phyloP scores from a whole-genome alignment of 441 rosid species.

The Brassica hybrid region DNA sequence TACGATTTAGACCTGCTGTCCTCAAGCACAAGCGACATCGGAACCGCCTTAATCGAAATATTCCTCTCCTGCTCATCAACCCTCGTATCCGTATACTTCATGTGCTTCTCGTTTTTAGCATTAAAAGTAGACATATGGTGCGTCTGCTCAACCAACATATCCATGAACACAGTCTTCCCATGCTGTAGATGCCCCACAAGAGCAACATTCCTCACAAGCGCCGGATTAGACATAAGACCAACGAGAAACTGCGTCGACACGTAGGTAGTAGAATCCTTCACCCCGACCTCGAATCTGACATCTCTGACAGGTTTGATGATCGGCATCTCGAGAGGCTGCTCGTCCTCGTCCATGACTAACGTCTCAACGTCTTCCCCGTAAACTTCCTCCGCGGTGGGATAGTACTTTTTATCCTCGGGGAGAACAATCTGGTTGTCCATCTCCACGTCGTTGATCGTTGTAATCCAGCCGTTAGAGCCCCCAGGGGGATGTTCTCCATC shows the following conservation, averaged over 20 bases:
- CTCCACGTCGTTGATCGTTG: conserved; percentile 73
- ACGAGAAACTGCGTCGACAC: conserved; percentile 92
- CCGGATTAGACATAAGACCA: conserved; percentile 91
- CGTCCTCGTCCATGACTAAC: conserved; percentile 96
- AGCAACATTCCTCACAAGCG: conserved; percentile 88
- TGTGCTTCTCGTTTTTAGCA: conserved; percentile 81
- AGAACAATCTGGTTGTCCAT: conserved; percentile 94
- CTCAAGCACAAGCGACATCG: conserved; percentile 96
- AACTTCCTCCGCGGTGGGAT: conserved; percentile 97
- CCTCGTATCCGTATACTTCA: conserved; percentile 89
- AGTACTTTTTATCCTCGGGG: conserved; percentile 94
- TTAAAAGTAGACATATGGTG: conserved; percentile 92
- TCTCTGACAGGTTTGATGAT: conserved; percentile 83
- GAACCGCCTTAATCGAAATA: conserved; percentile 91
- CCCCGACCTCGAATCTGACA: conserved; percentile 86
- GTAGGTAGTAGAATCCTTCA: conserved; percentile 86
- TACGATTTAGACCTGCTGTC: conserved; percentile 92
- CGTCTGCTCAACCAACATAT: conserved; percentile 97
- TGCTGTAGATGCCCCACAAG: conserved; percentile 94
- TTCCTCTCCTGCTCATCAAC: conserved; percentile 97
- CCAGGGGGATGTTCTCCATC: conserved; percentile 62
- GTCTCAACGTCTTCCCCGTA: conserved; percentile 97
- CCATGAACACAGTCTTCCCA: conserved; percentile 94
- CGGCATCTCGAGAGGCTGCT: conserved; percentile 86
- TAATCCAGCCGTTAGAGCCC: conserved; percentile 82